Evolutionary conservation across 2,329 filamentous ascomycete genomes (phyloP).

Genomic region (Colletotrichum tropicicola): DNA sequence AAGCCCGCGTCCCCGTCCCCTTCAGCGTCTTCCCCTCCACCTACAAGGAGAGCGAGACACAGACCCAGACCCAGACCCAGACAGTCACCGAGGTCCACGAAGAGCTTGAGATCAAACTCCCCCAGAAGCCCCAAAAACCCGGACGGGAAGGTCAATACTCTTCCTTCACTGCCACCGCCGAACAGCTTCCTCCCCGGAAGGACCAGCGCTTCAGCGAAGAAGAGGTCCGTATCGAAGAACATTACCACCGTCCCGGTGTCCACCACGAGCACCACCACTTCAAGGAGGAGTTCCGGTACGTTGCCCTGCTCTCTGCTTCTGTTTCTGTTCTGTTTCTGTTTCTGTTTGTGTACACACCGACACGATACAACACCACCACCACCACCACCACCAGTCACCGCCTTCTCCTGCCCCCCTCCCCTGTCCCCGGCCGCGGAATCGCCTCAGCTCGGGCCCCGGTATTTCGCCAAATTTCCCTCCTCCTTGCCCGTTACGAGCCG

Average conservation of each 20-base stretch:
- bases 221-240: conserved; percentile 84
- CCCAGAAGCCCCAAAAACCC: conserved; percentile 70
- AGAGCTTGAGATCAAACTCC: conserved; percentile 87
- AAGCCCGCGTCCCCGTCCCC: conserved; percentile 98
- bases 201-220: conserved; percentile 77
- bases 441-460: conserved; percentile 27
- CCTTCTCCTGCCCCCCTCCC: conserved; percentile 4
- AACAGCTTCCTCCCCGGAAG: conserved; percentile 55
- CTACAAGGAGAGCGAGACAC: conserved; percentile 73
- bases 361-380: not conserved
- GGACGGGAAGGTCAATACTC: conserved; percentile 98
- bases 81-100: conserved; percentile 72
- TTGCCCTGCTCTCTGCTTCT: conserved; percentile 28
- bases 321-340: not conserved
- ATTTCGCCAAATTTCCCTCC: conserved; percentile 25
- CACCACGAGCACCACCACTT: conserved; percentile 59
- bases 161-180: conserved; percentile 68
- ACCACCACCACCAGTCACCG: conserved; percentile 4
- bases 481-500: conserved; percentile 28
- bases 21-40: conserved; percentile 99
- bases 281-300: conserved; percentile 64
- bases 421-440: conserved; percentile 21
- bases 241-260: conserved; percentile 76
- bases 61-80: conserved; percentile 59
- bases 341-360: not conserved